Percentiles rank a stretch among this genome's conserved stretches.
Conservation (phyloP, 805 yeast genomes). For the Barnettozyma californica region DNA sequence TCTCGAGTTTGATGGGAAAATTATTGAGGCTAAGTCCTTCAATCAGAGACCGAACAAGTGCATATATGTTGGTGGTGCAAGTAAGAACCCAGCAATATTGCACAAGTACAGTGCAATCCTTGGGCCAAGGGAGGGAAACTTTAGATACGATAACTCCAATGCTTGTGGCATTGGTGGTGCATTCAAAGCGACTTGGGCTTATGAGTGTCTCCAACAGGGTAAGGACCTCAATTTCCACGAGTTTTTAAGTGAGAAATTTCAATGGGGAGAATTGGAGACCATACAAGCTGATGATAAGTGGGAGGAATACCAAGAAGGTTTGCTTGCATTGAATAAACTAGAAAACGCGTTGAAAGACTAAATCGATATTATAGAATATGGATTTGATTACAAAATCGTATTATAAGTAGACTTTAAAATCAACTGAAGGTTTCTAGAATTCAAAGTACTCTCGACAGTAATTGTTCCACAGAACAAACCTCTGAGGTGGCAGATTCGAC, state of each 20-base stretch:
- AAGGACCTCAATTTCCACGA: constrained; percentile 31
- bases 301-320: constrained; percentile 26
- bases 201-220: constrained; percentile 16
- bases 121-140: constrained; percentile 57
- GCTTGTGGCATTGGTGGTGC: constrained; percentile 95
- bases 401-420: background rate
- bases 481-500: background rate
- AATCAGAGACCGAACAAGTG: constrained; percentile 56
- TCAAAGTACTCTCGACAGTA: constrained; percentile 6
- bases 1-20: constrained; percentile 32
- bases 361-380: constrained; percentile 52
- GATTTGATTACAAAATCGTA: constrained; percentile 30
- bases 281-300: constrained; percentile 25
- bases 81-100: constrained; percentile 65
- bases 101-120: constrained; percentile 63
- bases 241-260: constrained; percentile 42
- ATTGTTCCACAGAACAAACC: constrained; percentile 5
- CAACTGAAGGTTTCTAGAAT: constrained; percentile 1
- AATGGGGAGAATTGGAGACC: constrained; percentile 36
- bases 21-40: constrained; percentile 13
- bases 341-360: constrained; percentile 36
- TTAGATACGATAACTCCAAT: constrained; percentile 69
- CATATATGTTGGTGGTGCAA: constrained; percentile 85
- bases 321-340: constrained; percentile 26
- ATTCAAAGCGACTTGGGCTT: constrained; percentile 75